Percentiles rank a stretch among this genome's conserved stretches.
These are phyloP conservation scores for Mortierella sp. DNA, from an alignment of 371 early-diverging fungal genomes.

Conservation along the genomic window DNA sequence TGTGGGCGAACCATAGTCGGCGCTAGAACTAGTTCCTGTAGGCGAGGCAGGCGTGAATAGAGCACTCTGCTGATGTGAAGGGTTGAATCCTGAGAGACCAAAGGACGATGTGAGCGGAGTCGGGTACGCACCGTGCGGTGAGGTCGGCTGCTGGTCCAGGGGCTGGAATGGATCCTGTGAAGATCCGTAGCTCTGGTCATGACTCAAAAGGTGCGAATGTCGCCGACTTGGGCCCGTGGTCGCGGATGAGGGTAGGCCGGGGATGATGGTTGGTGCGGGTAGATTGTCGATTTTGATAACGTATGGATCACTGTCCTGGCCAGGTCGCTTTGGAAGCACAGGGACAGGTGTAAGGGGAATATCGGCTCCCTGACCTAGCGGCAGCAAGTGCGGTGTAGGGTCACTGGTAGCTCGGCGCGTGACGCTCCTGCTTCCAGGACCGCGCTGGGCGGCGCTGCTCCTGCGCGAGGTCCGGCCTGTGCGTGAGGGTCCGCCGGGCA, in stretches of 20 bases:
- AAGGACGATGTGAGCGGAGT: slow-evolving; percentile 30
- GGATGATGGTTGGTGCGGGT: slow-evolving; percentile 33
- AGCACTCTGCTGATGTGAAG: slow-evolving; percentile 30
- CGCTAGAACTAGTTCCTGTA: slow-evolving; percentile 27
- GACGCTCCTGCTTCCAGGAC: slow-evolving; percentile 18
- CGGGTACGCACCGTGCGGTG: slow-evolving; percentile 30
- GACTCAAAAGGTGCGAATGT: slow-evolving; percentile 46
- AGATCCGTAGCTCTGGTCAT: slow-evolving; percentile 40
- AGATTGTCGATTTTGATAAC: slow-evolving; percentile 43
- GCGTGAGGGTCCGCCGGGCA: slow-evolving; percentile 18
- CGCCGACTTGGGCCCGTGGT: slow-evolving; percentile 13
- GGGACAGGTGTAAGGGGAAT: slow-evolving; percentile 48
- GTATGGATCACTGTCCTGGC: slow-evolving; percentile 41
- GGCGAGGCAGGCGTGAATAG: slow-evolving; percentile 47
- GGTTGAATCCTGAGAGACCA: slow-evolving; percentile 35
- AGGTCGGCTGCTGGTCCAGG: slow-evolving; percentile 38
- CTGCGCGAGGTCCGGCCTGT: slow-evolving; percentile 44
- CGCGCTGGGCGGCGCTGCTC: slow-evolving; percentile 53
- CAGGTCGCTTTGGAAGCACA: slow-evolving; percentile 43
- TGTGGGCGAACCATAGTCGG: slow-evolving; percentile 24
- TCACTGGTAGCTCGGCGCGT: slow-evolving; percentile 40
- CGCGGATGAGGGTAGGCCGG: slow-evolving; percentile 9
- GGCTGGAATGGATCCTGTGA: slow-evolving; percentile 42
- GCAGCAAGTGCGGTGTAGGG: slow-evolving; percentile 34
- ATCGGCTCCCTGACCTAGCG: too few relatives aligned